phyloP scores from a whole-genome alignment of 306 rosid genomes.

The Urtica urens region DNA sequence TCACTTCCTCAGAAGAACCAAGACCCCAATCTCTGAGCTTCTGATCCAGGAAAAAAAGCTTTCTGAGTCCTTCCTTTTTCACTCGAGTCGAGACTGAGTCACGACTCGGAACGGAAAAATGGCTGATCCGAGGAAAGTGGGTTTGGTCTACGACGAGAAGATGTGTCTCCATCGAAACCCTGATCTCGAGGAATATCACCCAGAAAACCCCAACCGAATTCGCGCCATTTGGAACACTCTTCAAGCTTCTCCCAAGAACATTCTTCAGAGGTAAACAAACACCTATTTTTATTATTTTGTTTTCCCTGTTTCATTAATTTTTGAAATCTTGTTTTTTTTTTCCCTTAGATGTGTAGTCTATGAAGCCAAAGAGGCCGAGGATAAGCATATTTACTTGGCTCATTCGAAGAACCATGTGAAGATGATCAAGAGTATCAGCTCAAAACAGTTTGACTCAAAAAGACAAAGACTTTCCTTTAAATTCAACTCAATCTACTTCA shows the following conservation, averaged over 20 bases:
- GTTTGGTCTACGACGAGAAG: slow-evolving; percentile 62
- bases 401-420: slow-evolving; percentile 56
- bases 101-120: no score
- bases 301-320: not conserved
- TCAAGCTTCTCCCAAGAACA: slow-evolving; percentile 31
- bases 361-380: slow-evolving; percentile 71
- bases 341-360: slow-evolving; percentile 59
- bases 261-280: slow-evolving; percentile 39
- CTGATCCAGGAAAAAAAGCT: no score
- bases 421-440: slow-evolving; percentile 59
- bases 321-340: not conserved
- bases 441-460: slow-evolving; percentile 32
- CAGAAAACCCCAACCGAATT: slow-evolving; percentile 68
- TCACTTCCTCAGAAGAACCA: no score
- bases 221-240: slow-evolving; percentile 67
- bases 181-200: slow-evolving; percentile 44
- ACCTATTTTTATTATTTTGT: not conserved
- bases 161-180: slow-evolving; percentile 63
- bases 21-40: no score
- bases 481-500: slow-evolving; percentile 60
- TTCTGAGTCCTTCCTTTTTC: no score
- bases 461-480: slow-evolving; percentile 34
- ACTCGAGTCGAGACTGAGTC: no score
- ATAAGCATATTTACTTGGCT: slow-evolving; percentile 35
- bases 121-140: slow-evolving; percentile 39